Base-by-base conservation (phyloP, 768 basidiomycete genomes). In the Phanerochaete carnosa region DNA sequence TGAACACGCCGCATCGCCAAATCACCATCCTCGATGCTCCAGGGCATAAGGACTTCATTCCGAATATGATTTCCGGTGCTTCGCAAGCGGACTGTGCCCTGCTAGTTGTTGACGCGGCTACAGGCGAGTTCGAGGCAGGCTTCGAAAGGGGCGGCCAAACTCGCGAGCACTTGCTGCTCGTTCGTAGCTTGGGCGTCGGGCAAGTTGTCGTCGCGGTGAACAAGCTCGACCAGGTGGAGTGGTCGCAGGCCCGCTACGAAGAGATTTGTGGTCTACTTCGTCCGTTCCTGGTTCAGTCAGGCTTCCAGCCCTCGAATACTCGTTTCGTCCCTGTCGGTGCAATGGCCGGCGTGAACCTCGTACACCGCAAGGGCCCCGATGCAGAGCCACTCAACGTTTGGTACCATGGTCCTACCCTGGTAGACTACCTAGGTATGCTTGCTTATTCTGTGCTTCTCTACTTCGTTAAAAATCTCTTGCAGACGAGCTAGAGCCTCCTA, bases 51-150 rank as follows among this genome's bases (percentile, higher is more conserved):
- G 97, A 99, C 69, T 98, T 98, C 67, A 90, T 99, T 63, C 97
- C 97, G 1, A 98, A 98, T 70, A 98, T 98, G 96, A 99, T 99
- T 55, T 98, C 95, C 0, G 97, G 97, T 1, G 96, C 97, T 7
- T 88, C 95, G 1, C 97, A 98, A 73, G 97, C 96, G 0, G 97
- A 98, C 66, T 93, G 93, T 50, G 94, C 97, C 0, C 74, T 98
- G 8, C 85, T 98, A 23, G 95, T 98, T 3, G 87, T 99, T 28
- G 97, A 97, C 71, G 88, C 95, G 1, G 80, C 88, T 5, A 85
- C 80, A 1, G 96, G 96, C 22, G 95, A 95, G 69, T 99, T 99
- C 65, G 97, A 99, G 73, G 88, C 93, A 25, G 96, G 96, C 2
- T 99, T 98, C 68, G 90, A 92, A 35, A 82, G 89, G 19, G 94